Percentiles rank a stretch among this genome's conserved stretches.
Conservation (phyloP, 108 stramenopile species). For the Skeletonema marinoi region DNA sequence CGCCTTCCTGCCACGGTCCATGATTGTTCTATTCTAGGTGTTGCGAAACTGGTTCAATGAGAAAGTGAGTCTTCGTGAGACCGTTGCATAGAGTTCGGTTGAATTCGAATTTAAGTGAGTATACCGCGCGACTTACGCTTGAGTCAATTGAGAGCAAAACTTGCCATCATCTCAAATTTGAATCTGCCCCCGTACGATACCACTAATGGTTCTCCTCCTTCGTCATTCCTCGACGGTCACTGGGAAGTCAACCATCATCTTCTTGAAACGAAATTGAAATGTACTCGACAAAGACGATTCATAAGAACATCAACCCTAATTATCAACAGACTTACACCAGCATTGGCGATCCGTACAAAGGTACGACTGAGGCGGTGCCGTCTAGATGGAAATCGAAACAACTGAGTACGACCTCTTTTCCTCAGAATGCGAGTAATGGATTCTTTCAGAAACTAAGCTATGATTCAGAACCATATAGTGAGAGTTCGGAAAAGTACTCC, state of each 20-base stretch:
- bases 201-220: too few relatives aligned
- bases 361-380: slow-evolving; percentile 46
- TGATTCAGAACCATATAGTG: slow-evolving; percentile 54
- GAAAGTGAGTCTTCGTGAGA: not conserved
- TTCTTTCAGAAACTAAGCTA: slow-evolving; percentile 62
- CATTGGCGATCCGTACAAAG: slow-evolving; percentile 72
- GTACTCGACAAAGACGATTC: slow-evolving; percentile 63
- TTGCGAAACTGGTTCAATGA: not conserved
- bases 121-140: not conserved
- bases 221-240: too few relatives aligned
- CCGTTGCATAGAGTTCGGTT: too few relatives aligned
- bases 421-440: slow-evolving; percentile 70
- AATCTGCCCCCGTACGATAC: not conserved
- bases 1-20: slow-evolving; percentile 81
- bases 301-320: slow-evolving; percentile 62
- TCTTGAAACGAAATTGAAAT: slow-evolving; percentile 8
- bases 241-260: too few relatives aligned
- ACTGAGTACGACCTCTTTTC: slow-evolving; percentile 43
- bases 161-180: slow-evolving; percentile 3
- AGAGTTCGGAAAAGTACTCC: slow-evolving; percentile 54
- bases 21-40: slow-evolving; percentile 12
- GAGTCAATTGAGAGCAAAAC: not conserved
- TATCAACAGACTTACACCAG: slow-evolving; percentile 57
- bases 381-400: slow-evolving; percentile 64
- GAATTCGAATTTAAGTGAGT: too few relatives aligned